Conservation (phyloP, 2,329 filamentous ascomycete genomes). For the Calonectria pteridis region DNA sequence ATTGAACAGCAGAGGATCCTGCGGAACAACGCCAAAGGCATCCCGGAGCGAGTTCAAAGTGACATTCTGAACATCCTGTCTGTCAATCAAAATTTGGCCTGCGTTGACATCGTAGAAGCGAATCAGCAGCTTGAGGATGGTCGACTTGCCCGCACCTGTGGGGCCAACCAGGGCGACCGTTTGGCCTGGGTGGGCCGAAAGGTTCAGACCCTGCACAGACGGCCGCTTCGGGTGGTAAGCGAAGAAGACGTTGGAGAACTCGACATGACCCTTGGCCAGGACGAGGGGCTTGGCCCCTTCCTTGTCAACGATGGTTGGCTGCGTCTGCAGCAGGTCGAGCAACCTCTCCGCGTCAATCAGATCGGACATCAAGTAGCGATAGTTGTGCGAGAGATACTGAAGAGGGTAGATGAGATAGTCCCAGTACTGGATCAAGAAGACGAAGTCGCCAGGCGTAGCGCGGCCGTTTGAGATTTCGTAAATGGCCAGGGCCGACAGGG, state of each 20-base stretch:
- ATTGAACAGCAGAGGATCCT: conserved; percentile 75
- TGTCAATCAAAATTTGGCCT: conserved; percentile 69
- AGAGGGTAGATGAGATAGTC: conserved; percentile 55
- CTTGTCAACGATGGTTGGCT: conserved; percentile 66
- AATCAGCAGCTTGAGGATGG: conserved; percentile 70
- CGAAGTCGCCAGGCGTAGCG: conserved; percentile 57
- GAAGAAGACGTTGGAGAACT: conserved; percentile 67
- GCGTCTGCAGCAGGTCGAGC: conserved; percentile 67
- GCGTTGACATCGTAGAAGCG: conserved; percentile 70
- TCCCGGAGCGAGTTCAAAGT: conserved; percentile 69
- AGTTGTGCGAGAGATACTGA: conserved; percentile 48
- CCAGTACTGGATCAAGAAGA: conserved; percentile 77
- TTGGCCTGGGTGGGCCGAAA: conserved; percentile 63
- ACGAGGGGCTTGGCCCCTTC: conserved; percentile 58
- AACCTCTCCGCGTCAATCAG: conserved; percentile 76
- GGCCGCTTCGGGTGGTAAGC: conserved; percentile 66
- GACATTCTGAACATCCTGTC: conserved; percentile 70
- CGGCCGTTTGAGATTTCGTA: conserved; percentile 36
- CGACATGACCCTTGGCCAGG: conserved; percentile 61
- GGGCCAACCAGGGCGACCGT: conserved; percentile 72
- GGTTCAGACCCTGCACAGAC: conserved; percentile 62
- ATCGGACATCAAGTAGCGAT: conserved; percentile 49
- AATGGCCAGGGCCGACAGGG: conserved; percentile 34
- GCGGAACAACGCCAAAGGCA: conserved; percentile 72
- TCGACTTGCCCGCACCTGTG: conserved; percentile 73